Evolutionary conservation across 2,329 filamentous ascomycete species (phyloP).

Genomic region (Epichloe glyceriae): DNA sequence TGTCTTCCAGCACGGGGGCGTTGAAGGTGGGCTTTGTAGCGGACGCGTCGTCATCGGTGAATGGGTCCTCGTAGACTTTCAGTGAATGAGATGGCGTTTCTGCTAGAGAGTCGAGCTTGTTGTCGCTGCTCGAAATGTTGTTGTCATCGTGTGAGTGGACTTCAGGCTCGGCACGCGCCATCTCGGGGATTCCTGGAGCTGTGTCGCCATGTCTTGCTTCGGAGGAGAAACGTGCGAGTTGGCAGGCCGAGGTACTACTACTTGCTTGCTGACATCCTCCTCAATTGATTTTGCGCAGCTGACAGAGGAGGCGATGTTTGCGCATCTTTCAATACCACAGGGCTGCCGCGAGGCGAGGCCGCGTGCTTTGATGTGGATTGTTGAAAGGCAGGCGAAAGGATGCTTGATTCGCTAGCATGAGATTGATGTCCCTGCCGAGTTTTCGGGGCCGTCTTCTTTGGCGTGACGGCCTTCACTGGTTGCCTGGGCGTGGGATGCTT

Average conservation of each 20-base stretch:
- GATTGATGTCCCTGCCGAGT: constrained; percentile 33
- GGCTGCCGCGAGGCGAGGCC: constrained; percentile 29
- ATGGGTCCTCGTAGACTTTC: constrained; percentile 52
- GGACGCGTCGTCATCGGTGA: constrained; percentile 31
- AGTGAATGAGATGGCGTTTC: constrained; percentile 26
- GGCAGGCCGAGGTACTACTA: constrained; percentile 35
- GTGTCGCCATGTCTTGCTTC: constrained; percentile 5
- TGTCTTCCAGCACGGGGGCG: constrained; percentile 44
- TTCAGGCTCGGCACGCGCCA: constrained; percentile 6
- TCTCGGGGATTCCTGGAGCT: constrained; percentile 4
- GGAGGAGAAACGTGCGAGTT: constrained; percentile 23
- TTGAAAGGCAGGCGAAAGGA: constrained; percentile 30
- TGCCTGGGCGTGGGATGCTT: constrained; percentile 36
- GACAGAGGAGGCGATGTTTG: constrained; percentile 15
- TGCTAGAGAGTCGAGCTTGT: constrained; percentile 3
- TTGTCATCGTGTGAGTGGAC: neutral
- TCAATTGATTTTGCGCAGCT: constrained; percentile 39
- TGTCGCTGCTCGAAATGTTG: neutral
- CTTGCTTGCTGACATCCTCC: constrained; percentile 38
- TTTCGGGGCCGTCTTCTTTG: constrained; percentile 35
- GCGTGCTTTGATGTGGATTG: constrained; percentile 17
- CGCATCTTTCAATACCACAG: constrained; percentile 24
- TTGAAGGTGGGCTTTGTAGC: constrained; percentile 33
- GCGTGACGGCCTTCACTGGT: constrained; percentile 33
- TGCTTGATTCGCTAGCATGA: constrained; percentile 37